Evolutionary conservation across 164 flowering plant genomes (phyloP), one percentile per base, ranked within the genome.

Genomic region (Piper betle): DNA sequence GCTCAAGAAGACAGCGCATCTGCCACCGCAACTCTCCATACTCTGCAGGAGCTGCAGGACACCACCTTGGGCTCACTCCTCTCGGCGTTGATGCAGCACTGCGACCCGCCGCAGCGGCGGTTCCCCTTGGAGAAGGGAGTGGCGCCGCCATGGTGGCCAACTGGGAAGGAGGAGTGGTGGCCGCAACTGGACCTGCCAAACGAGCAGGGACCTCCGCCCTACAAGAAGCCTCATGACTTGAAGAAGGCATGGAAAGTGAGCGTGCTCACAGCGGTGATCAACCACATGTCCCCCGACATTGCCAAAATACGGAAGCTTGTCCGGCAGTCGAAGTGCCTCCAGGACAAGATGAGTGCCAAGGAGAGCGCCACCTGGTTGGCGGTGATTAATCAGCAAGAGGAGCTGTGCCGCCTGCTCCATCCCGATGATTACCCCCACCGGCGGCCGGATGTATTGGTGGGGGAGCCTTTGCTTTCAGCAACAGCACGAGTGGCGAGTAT

Each of bases 81-180:
- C 41, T 85, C 88, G 0, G 84, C 91, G 25, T 70, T 85, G 53
- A 85, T 85, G 91, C 87, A 83, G 72, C 91, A 85, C 71, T 83
- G 92, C 66, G 84, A 86, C 39, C 88, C 88, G 0, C 92, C 92
- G 0, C 92, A 86, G 75, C 70, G 92, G 75, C 74, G 82, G 52
- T 86, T 79, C 62, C 92, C 87, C 0, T 60, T 84, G 72, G 87
- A 81, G 73, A 81, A 83, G 68, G 91, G 88, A 19, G 71, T 85
- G 63, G 43, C 86, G 0, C 91, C 91, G 3, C 88, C 91, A 3
- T 85, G 91, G 88, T 85, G 92, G 92, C 92, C 92, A 0, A 70
- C 78, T 10, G 85, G 87, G 16, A 65, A 62, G 16, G 89, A 84
- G 72, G 83, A 79, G 6, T 86, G 92, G 92, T 86, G 92, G 87